Base-by-base conservation (phyloP, 352 stramenopile genomes). In the Lagenidium sp. region DNA sequence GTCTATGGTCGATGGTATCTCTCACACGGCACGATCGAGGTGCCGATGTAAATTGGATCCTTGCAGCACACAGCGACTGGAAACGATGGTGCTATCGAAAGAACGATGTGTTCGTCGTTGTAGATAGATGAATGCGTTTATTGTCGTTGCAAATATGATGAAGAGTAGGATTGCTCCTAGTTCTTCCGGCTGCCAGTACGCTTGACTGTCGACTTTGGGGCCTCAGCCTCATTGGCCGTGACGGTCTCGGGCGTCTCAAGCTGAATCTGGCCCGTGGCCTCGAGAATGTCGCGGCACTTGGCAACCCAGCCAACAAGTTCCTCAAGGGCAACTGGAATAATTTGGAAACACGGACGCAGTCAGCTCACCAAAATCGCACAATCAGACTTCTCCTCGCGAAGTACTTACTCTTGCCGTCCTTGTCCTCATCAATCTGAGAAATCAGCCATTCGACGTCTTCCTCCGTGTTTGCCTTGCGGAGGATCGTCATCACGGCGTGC, bases 371-470 rank as follows among this genome's bases (percentile, higher is more conserved):
- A 11, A 49, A 29, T 26, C 20, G 16, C 1, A 19, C n/a, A 43
- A 8, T 26, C 50, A 31, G 4, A 29, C 20, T 26, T 8, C 13
- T 41, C 21, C 20, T 36, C 15, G 23, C 5, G 22, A 13, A 20
- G 59, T 7, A 76, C 77, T 47, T 70, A 92, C 79, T 82, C 68
- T 73, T 77, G 56, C 83, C 84, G 59, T 96, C 84, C 44, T 88
- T 86, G 72, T 96, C 75, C 58, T 87, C 65, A 56, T 96, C 88
- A 60, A 97, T 91, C 50, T 90, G 93, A 35, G 82, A 76, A 52
- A 97, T 86, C 41, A 99, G 83, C 74, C 84, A 92, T 63, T 97
- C 88, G 19, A 96, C 95, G 51, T 98, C 95, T 38, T 98, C 88
- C 44, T 94, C 74, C n/a, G 76, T 97, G 42, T 96, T 93, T 22